Evolutionary conservation across 306 rosid genomes (phyloP).

Genomic region (Acmispon strigosus): DNA sequence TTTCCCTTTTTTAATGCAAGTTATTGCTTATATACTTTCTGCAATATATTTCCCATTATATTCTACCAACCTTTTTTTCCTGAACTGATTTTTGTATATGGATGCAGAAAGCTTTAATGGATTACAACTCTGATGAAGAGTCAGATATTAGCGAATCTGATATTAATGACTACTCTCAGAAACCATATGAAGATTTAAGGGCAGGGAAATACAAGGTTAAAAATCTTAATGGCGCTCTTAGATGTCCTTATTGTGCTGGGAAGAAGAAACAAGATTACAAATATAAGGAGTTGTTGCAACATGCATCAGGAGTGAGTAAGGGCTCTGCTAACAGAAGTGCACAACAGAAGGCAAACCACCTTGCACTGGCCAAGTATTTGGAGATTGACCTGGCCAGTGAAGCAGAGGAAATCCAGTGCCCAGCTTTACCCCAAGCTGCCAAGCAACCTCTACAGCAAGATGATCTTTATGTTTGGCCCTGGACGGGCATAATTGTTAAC

Average conservation of each 20-base stretch:
- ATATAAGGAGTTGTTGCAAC: constrained; percentile 73
- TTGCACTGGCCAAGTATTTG: constrained; percentile 77
- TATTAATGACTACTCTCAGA: constrained; percentile 62
- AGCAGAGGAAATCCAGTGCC: constrained; percentile 41
- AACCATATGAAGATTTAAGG: constrained; percentile 62
- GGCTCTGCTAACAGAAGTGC: constrained; percentile 89
- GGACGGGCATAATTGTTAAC: constrained; percentile 79
- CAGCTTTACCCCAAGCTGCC: constrained; percentile 30
- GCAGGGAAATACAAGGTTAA: constrained; percentile 60
- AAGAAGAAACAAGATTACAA: constrained; percentile 93
- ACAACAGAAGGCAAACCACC: constrained; percentile 79
- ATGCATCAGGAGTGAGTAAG: constrained; percentile 91
- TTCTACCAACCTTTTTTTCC: neutral
- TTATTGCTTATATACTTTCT: neutral
- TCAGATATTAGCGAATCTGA: constrained; percentile 92
- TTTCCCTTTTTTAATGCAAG: neutral
- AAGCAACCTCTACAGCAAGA: constrained; percentile 35
- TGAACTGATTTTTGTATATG: constrained; percentile 13
- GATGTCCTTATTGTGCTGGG: constrained; percentile 94
- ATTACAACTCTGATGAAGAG: constrained; percentile 78
- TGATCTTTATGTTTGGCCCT: constrained; percentile 83
- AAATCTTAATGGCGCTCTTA: constrained; percentile 57
- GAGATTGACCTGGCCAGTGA: constrained; percentile 58
- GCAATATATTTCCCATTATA: neutral
- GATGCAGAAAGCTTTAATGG: constrained; percentile 25